Base-by-base conservation (phyloP, 768 basidiomycete genomes). In the Sarcodon aspratus region DNA sequence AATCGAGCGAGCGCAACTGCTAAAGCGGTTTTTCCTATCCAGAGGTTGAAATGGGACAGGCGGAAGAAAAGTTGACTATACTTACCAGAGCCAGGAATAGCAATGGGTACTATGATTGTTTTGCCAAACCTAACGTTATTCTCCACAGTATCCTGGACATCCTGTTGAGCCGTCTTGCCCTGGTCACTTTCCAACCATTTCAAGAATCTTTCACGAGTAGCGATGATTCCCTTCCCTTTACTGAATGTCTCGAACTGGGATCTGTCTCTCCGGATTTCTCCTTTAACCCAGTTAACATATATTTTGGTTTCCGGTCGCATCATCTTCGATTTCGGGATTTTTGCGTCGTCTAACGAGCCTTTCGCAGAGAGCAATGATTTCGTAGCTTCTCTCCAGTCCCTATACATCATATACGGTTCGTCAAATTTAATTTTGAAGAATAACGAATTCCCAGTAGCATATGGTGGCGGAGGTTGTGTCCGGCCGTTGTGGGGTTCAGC, bases 351-450 rank as follows among this genome's bases (percentile, higher is more conserved):
- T 46, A 56, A 58, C 36, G 59, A 54, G 46, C 54, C 63, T 37
- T 70, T 65, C 40, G 66, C 54, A 7, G 67, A 57, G 8, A 93
- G 69, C n/a, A 95, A 69, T 9, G 62, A 65, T 61, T 89, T 88
- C 6, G 96, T 97, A 47, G 94, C 73, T 65, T 98, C 95, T 48
- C 95, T 76, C 92, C 93, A 98, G 61, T 94, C 89, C 48, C 96
- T 84, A 66, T 96, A 98, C 81, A 95, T 94, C 76, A 97, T 82
- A 62, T 99, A 99, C 2, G 95, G 95, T 60, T 98, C 91, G 64
- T 98, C 93, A 64, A 97, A 98, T 63, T 99, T 99, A 69, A 98
- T 75, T 62, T 99, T 99, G 81, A 96, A 98, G 75, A 99, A 97
- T 73, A 97, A 95, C 0, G 90, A 84, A 1, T 85, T 79, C 32